phyloP scores from a whole-genome alignment of 345 rosid species.

The Gossypium turneri region DNA sequence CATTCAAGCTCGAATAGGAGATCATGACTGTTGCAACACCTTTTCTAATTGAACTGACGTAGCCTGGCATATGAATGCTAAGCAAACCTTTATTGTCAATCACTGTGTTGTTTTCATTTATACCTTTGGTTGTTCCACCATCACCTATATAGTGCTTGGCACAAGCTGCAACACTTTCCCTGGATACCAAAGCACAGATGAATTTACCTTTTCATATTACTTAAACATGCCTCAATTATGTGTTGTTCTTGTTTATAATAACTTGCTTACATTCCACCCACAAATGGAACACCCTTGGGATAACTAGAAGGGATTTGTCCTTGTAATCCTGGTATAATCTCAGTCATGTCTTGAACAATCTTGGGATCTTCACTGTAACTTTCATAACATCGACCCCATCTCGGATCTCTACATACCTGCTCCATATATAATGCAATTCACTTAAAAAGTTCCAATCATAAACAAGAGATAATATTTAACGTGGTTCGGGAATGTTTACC shows the following conservation, averaged over 20 bases:
- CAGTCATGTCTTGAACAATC: slow-evolving; percentile 37
- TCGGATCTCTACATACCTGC: slow-evolving; percentile 21
- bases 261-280: slow-evolving; percentile 38
- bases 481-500: slow-evolving; percentile 25
- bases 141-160: slow-evolving; percentile 56
- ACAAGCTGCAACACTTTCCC: slow-evolving; percentile 57
- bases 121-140: slow-evolving; percentile 52
- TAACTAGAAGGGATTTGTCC: slow-evolving; percentile 30
- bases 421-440: neutral
- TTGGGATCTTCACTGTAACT: slow-evolving; percentile 16
- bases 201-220: neutral
- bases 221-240: neutral
- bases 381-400: slow-evolving; percentile 17
- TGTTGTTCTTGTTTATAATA: too few relatives aligned
- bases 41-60: slow-evolving; percentile 38
- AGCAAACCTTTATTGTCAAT: slow-evolving; percentile 36
- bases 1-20: slow-evolving; percentile 60
- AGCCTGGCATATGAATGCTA: slow-evolving; percentile 46
- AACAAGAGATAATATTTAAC: neutral
- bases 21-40: slow-evolving; percentile 54
- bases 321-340: slow-evolving; percentile 39
- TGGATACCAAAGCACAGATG: slow-evolving; percentile 9
- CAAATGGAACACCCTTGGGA: slow-evolving; percentile 38
- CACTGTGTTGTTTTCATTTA: slow-evolving; percentile 44
- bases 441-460: too few relatives aligned